Evolutionary conservation across 495 filamentous ascomycete species (phyloP), one percentile per base, ranked within the genome.

Genomic region (Monascus purpureus): DNA sequence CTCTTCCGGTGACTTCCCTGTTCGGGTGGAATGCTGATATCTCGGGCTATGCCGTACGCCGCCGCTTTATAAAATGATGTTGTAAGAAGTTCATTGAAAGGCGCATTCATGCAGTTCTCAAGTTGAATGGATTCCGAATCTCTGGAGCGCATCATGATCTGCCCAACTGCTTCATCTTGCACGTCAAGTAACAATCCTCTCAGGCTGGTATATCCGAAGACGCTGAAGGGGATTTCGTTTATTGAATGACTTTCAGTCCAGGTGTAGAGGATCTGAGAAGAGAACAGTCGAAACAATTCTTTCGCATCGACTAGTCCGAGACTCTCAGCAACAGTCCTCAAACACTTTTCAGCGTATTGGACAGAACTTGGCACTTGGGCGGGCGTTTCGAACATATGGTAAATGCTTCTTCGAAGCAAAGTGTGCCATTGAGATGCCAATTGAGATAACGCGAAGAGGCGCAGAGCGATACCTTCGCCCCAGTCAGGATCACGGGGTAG

Each of bases 321-420:
- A 4, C 67, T 57, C 25, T 50, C 57, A 4, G 85, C 70, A 15
- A 95, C 70, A 27, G 67, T 59, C n/a, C 38, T 40, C 27, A 93
- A 53, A 45, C 82, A 86, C 30, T 65, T 68, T 29, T 67, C 67
- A 1, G 88, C 85, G 56, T 95, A 79, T 22, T 54, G 56, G 26
- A 68, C 53, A 13, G 78, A 77, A 8, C 54, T 47, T 11, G 69
- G 59, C 1, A 88, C 67, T 25, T 68, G 69, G 4, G 76, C 84
- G 1, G 90, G 75, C 0, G 74, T 84, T 51, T 95, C 90, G 42
- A 94, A 90, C 14, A 94, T 84, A 51, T 87, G 77, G 50, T 94
- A 96, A 13, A 93, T 79, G 39, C 80, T 79, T 38, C 77, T 77
- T 31, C 82, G 80, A 28, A 87, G 61, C 33, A 88, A 65, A 4